A percentile compares a stretch with the other conserved stretches of the same genome.
These are phyloP conservation scores for Erodium trifolium DNA, from an alignment of 441 rosid genomes.

Conservation along the genomic window DNA sequence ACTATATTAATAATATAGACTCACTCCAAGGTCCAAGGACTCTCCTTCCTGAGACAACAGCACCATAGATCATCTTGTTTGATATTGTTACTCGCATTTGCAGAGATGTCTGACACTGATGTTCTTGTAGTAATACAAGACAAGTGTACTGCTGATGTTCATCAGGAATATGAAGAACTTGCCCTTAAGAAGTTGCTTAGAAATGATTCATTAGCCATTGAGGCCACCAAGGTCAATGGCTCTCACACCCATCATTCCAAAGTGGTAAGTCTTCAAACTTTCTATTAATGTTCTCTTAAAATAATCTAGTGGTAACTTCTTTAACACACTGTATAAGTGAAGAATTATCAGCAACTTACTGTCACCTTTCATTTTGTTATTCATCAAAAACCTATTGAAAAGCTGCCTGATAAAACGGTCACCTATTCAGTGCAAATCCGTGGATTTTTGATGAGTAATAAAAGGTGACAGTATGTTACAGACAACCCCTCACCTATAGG, in stretches of 20 bases:
- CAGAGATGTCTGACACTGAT: background rate
- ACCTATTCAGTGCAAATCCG: no score
- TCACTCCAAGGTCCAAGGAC: background rate
- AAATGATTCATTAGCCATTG: background rate
- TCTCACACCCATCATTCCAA: background rate
- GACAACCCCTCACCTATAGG: no score
- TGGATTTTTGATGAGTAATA: no score
- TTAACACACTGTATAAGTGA: no score
- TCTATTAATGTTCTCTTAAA: no score
- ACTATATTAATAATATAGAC: background rate
- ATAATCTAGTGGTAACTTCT: no score
- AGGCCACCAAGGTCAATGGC: background rate
- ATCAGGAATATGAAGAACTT: background rate
- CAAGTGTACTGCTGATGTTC: background rate
- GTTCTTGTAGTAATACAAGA: conserved; percentile 1
- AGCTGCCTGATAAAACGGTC: no score
- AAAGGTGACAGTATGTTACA: no score
- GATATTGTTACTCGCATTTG: background rate
- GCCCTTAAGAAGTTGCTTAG: background rate
- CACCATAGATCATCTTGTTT: background rate
- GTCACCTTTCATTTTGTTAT: no score
- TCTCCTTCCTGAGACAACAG: background rate
- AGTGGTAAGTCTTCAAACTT: background rate
- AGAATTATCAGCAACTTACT: no score
- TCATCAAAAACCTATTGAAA: no score